A percentile compares a stretch with the other conserved stretches of the same genome.
These are phyloP conservation scores for Porphyrellus cyaneotinctus DNA, from an alignment of 768 basidiomycete genomes.

Conservation along the genomic window DNA sequence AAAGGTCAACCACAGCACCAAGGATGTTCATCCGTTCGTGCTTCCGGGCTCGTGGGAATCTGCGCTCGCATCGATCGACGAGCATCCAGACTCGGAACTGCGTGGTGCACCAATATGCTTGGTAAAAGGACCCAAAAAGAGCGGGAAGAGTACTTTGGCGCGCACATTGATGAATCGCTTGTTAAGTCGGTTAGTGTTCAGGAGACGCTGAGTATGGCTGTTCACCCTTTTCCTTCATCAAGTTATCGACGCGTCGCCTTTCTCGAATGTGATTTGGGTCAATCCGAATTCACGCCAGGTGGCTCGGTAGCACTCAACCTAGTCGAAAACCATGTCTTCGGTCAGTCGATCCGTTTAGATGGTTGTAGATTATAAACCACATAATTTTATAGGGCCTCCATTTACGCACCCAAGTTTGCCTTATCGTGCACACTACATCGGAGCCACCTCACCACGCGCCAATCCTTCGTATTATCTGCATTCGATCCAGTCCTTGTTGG, in stretches of 20 bases:
- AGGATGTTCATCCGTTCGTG: conserved; percentile 32
- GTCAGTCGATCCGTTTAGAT: conserved; percentile 34
- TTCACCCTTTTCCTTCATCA: neutral
- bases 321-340: conserved; percentile 64
- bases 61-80: conserved; percentile 20
- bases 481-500: conserved; percentile 60
- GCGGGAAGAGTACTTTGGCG: conserved; percentile 89
- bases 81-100: conserved; percentile 6
- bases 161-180: conserved; percentile 69
- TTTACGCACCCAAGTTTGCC: conserved; percentile 82
- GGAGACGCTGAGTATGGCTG: neutral
- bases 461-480: conserved; percentile 74
- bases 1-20: conserved; percentile 26
- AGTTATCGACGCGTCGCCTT: conserved; percentile 84
- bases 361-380: neutral
- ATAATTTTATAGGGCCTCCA: conserved; percentile 59
- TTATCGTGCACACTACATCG: conserved; percentile 74
- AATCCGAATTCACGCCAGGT: conserved; percentile 88
- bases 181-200: conserved; percentile 42
- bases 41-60: conserved; percentile 36
- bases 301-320: conserved; percentile 82
- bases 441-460: conserved; percentile 70
- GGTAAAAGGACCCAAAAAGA: conserved; percentile 81
- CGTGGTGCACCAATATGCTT: conserved; percentile 44
- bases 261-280: conserved; percentile 90